A percentile compares a stretch with the other conserved stretches of the same genome.
Evolutionary conservation across 176 grass and related monocot species (phyloP).

Genomic region (Oryza officinalis): DNA sequence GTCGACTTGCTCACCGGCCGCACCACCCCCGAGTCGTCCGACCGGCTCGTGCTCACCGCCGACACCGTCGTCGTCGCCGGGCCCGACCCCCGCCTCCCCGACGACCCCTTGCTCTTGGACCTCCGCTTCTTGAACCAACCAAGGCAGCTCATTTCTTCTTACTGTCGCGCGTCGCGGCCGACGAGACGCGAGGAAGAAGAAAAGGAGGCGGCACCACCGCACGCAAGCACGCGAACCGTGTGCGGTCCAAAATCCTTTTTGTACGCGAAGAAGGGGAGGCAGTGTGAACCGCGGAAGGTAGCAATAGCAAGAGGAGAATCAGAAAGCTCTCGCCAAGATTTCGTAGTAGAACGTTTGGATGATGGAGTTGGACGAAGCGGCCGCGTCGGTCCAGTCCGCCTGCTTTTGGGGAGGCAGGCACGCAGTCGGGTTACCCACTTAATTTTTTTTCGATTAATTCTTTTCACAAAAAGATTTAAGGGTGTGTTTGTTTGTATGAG

Average conservation of each 20-base stretch:
- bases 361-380: too few species aligned
- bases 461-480: too few species aligned
- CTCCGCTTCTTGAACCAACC: conserved; percentile 46
- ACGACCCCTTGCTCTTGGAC: conserved; percentile 35
- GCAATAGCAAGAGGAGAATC: too few species aligned
- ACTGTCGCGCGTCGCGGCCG: not conserved
- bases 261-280: not conserved
- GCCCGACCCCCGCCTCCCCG: not conserved
- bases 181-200: not conserved
- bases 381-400: too few species aligned
- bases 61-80: not conserved
- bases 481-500: too few species aligned
- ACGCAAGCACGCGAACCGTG: not conserved
- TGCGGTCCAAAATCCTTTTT: not conserved
- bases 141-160: conserved; percentile 61
- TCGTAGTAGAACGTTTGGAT: too few species aligned
- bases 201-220: too few species aligned
- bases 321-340: too few species aligned
- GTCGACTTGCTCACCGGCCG: conserved; percentile 67
- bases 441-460: too few species aligned
- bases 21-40: conserved; percentile 58
- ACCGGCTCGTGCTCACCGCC: conserved; percentile 68
- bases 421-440: too few species aligned
- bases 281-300: conserved; percentile 22
- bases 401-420: too few species aligned